phyloP scores from a whole-genome alignment of 1,284 basidiomycete genomes.

The Xerocomus amazonicus region DNA sequence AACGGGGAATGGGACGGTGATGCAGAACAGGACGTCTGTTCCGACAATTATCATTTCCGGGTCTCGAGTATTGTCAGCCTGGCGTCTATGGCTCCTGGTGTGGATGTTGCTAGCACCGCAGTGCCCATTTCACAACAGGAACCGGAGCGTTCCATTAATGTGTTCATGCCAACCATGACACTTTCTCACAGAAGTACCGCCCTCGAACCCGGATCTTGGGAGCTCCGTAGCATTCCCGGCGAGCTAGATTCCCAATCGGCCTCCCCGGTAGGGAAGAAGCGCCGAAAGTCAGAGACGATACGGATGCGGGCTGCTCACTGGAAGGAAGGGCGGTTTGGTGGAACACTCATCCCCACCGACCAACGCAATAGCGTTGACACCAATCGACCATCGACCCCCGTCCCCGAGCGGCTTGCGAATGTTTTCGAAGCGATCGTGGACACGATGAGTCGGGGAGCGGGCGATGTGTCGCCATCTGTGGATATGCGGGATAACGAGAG shows the following conservation, averaged over 20 bases:
- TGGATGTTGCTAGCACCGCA: slow-evolving; percentile 4
- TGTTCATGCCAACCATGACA: slow-evolving; percentile 3
- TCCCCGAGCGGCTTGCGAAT: slow-evolving; percentile 36
- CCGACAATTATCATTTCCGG: slow-evolving; percentile 17
- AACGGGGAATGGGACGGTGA: slow-evolving; percentile 21
- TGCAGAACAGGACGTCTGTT: slow-evolving; percentile 3
- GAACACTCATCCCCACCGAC: slow-evolving; percentile 25
- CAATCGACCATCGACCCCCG: slow-evolving; percentile 29
- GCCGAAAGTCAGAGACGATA: slow-evolving; percentile 44
- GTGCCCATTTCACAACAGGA: slow-evolving; percentile 7
- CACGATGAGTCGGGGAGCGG: slow-evolving; percentile 31
- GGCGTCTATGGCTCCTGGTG: slow-evolving; percentile 11
- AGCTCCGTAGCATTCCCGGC: not conserved
- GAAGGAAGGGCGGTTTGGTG: slow-evolving; percentile 42
- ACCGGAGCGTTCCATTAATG: not conserved
- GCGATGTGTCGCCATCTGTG: slow-evolving; percentile 10
- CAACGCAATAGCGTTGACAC: slow-evolving; percentile 13
- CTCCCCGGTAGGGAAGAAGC: slow-evolving; percentile 26
- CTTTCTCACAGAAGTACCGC: slow-evolving; percentile 8
- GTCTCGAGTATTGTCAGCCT: slow-evolving; percentile 24
- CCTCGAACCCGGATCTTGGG: slow-evolving; percentile 12
- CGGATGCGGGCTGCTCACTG: slow-evolving; percentile 43
- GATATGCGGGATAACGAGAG: slow-evolving; percentile 13
- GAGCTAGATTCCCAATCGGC: slow-evolving; percentile 1
- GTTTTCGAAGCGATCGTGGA: slow-evolving; percentile 43